A percentile compares a stretch with the other conserved stretches of the same genome.
These are phyloP conservation scores for Medicago lupulina DNA, from an alignment of 306 rosid genomes.

Conservation along the genomic window DNA sequence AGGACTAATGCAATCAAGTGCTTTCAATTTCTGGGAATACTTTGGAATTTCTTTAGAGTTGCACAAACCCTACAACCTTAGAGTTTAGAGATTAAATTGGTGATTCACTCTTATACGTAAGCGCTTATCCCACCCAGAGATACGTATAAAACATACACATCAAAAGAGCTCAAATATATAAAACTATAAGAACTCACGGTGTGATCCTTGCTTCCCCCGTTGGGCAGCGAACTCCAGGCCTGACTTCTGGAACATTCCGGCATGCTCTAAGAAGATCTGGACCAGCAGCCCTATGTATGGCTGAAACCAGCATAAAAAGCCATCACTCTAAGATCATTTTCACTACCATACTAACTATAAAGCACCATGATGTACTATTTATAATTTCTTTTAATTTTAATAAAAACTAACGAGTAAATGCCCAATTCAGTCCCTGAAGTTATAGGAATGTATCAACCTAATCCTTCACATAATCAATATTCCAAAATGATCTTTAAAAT, in stretches of 20 bases:
- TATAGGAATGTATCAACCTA: neutral
- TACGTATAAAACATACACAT: conserved; percentile 13
- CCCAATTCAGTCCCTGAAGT: neutral
- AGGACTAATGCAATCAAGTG: neutral
- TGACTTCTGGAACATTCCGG: conserved; percentile 66
- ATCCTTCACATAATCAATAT: neutral
- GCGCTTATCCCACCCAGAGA: neutral
- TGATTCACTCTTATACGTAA: neutral
- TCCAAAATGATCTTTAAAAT: neutral
- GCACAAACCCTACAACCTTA: neutral
- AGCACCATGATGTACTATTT: neutral
- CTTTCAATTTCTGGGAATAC: neutral
- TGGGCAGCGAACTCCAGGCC: conserved; percentile 84
- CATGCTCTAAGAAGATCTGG: conserved; percentile 81
- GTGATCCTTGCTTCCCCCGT: conserved; percentile 94
- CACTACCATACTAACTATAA: neutral
- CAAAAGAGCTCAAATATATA: conserved; percentile 2
- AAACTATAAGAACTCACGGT: conserved; percentile 53
- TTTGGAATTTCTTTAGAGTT: neutral
- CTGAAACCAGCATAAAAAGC: conserved; percentile 41
- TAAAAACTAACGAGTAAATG: neutral
- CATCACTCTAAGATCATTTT: neutral
- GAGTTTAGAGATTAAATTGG: neutral
- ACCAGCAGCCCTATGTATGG: conserved; percentile 88
- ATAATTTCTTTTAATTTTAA: neutral